Base-by-base conservation (phyloP, 1,284 basidiomycete species). In the Veloporphyrellus conicus region DNA sequence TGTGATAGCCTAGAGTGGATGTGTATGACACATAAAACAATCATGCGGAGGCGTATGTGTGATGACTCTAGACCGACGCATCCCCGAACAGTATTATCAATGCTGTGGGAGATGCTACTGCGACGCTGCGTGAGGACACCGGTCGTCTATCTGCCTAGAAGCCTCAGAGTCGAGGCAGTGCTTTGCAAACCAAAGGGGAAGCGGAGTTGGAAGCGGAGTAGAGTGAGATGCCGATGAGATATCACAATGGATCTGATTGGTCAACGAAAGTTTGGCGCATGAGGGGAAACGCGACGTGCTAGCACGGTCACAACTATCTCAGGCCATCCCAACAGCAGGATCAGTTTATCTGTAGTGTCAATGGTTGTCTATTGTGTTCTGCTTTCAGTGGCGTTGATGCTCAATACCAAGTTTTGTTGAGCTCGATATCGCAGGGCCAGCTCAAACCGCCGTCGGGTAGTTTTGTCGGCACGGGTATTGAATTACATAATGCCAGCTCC, bases 401-500 rank as follows among this genome's bases (percentile, higher is more conserved):
- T 29, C 6, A 19, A 29, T 11, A 1, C 23, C 22, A 20, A 38
- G 10, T 27, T 31, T 12, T 15, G 10, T n/a, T 3, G 20, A 41
- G 20, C 16, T 28, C 46, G 36, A 37, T 23, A 33, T 14, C 10
- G 6, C 6, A 27, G 10, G 25, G 6, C 10, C 10, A 27, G 28
- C 12, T 8, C 40, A 25, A 18, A 10, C 34, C 23, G 6, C 23
- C 23, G 25, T 47, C 39, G 33, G 42, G 33, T 49, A 43, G 15
- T 32, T 36, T 31, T 22, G 12, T 14, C n/a, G n/a, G n/a, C n/a
- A n/a, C n/a, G n/a, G 25, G 41, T 43, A 38, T 22, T 22, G 22
- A 47, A 50, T 66, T 66, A 62, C 49, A 46, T 62, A 62, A 62
- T 7, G 3, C 15, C 8, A 11, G 20, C 41, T 34, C 10, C 31